A percentile compares a stretch with the other conserved stretches of the same genome.
These are phyloP conservation scores for Tremella yokohamensis DNA, from an alignment of 768 basidiomycete species.

Conservation along the genomic window DNA sequence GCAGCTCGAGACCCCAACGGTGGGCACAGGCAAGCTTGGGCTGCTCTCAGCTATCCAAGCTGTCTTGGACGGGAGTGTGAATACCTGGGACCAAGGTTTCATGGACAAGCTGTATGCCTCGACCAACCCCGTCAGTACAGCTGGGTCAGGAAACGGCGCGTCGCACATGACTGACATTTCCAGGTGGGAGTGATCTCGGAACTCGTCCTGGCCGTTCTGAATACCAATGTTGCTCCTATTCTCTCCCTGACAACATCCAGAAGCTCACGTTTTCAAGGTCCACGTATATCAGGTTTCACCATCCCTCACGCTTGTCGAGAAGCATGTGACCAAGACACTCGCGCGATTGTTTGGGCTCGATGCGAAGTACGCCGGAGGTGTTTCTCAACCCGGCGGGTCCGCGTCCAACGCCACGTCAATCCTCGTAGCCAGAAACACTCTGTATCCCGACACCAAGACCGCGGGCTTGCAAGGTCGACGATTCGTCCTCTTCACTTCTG, in stretches of 20 bases:
- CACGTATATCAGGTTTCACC: constrained; percentile 39
- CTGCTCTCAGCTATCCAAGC: constrained; percentile 17
- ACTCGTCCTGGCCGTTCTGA: constrained; percentile 26
- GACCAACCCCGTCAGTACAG: constrained; percentile 28
- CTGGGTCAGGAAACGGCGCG: not conserved
- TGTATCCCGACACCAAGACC: constrained; percentile 25
- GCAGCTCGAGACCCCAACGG: constrained; percentile 13
- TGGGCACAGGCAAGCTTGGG: constrained; percentile 20
- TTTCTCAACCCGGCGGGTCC: constrained; percentile 31
- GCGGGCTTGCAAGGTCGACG: constrained; percentile 15
- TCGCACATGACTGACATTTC: not conserved
- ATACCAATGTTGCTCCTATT: constrained; percentile 23
- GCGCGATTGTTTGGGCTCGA: constrained; percentile 22
- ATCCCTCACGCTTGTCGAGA: constrained; percentile 36
- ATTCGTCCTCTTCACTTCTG: constrained; percentile 28
- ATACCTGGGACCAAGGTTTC: constrained; percentile 38
- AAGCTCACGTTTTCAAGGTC: constrained; percentile 9
- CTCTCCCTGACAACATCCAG: not conserved
- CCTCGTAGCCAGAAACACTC: constrained; percentile 31
- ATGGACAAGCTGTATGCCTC: constrained; percentile 39
- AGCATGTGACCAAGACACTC: constrained; percentile 16
- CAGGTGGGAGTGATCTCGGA: constrained; percentile 33
- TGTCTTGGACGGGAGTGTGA: constrained; percentile 23
- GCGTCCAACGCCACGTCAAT: constrained; percentile 28
- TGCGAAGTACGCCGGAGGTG: constrained; percentile 16